Evolutionary conservation across 2,329 filamentous ascomycete genomes (phyloP), one percentile per base, ranked within the genome.

Genomic region (Dactylellina cionopaga): DNA sequence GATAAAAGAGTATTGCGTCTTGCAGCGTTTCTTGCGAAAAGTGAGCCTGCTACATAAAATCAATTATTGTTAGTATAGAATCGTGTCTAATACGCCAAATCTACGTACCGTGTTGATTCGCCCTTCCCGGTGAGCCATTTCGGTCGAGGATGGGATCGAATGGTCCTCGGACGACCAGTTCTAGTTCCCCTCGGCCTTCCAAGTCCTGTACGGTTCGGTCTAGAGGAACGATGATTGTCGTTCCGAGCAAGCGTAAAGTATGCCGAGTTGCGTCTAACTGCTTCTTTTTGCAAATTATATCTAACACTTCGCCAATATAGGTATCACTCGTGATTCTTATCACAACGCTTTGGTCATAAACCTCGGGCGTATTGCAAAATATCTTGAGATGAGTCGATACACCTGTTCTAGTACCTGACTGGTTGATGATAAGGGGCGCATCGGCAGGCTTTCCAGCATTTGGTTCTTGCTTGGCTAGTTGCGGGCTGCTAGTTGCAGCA

Each of bases 141-240:
- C 59, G 56, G 52, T 75, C 63, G 5, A 65, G 39, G 27, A 75
- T 88, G 0, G 89, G 89, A 77, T 92, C 90, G 0, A 88, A 90
- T 89, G 93, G 93, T 56, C 90, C 88, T 15, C 90, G 86, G 13
- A 90, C 86, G 70, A 89, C 86, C 5, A 96, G 84, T 78, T 96
- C 91, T 7, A 96, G 84, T 75, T 93, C 90, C 1, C 86, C 85
- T 27, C 90, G 86, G 58, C 89, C 89, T 46, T 91, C 91, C 10
- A 95, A 88, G 0, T 90, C 91, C 74, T 90, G 89, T 2, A 95
- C 90, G 0, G 89, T 90, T 25, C 91, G 88, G 78, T 96, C 92
- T 9, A 90, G 84, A 62, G 91, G 87, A 7, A 75, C 74, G 25
- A 77, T 62, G 1, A 89, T 90, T 13, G 89, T 89, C 1, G 90